A percentile compares a stretch with the other conserved stretches of the same genome.
Conservation (phyloP, 805 yeast species). For the Spathaspora gorwiae region DNA sequence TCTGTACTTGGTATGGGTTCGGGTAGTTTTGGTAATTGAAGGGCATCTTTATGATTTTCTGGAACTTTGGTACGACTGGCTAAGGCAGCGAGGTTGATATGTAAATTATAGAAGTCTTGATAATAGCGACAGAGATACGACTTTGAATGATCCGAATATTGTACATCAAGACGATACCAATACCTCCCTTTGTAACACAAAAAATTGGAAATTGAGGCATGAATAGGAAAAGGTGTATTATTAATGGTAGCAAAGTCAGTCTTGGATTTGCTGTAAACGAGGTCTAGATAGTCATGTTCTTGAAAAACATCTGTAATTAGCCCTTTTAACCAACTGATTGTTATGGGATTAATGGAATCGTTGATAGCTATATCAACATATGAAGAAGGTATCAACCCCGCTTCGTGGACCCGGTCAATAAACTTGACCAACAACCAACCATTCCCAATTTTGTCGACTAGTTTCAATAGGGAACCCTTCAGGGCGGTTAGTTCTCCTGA, state of each 20-base stretch:
- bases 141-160: constrained; percentile 15
- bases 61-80: background rate
- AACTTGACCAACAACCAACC: constrained; percentile 58
- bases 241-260: constrained; percentile 18
- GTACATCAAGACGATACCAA: constrained; percentile 34
- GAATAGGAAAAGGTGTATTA: constrained; percentile 17
- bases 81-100: constrained; percentile 13
- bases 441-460: constrained; percentile 43
- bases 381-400: constrained; percentile 51
- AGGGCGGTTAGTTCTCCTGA: constrained; percentile 40
- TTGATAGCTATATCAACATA: constrained; percentile 45
- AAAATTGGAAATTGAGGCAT: constrained; percentile 24
- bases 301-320: constrained; percentile 10
- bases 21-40: constrained; percentile 28
- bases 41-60: background rate
- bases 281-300: constrained; percentile 23
- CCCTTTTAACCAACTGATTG: constrained; percentile 30
- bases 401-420: constrained; percentile 40
- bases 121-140: constrained; percentile 27
- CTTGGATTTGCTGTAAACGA: constrained; percentile 15
- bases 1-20: constrained; percentile 20
- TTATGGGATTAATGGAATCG: constrained; percentile 34
- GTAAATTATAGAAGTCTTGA: constrained; percentile 36
- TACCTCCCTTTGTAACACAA: constrained; percentile 20
- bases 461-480: constrained; percentile 50